Percentiles rank a stretch among this genome's conserved stretches.
These are phyloP conservation scores for Microcyclospora tardicrescens DNA, from an alignment of 2,329 filamentous ascomycete genomes.

Conservation along the genomic window DNA sequence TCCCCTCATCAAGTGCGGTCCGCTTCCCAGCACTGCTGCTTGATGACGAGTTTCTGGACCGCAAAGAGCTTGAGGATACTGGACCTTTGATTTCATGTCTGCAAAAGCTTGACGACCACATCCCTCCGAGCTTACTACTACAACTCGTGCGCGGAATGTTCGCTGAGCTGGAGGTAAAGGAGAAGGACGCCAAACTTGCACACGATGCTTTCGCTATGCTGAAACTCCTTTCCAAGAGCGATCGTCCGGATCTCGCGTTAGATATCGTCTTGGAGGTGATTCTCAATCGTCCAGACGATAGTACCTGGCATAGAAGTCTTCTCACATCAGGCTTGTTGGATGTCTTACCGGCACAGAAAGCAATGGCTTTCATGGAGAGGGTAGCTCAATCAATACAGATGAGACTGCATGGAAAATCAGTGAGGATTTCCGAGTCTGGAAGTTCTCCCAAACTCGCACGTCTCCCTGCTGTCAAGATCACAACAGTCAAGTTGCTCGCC, in stretches of 20 bases:
- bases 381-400: conserved; percentile 22
- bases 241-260: conserved; percentile 5
- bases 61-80: conserved; percentile 2
- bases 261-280: conserved; percentile 5
- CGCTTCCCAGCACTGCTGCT: conserved; percentile 25
- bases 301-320: conserved; percentile 31
- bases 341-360: conserved; percentile 20
- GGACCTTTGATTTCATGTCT: conserved; percentile 3
- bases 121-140: conserved; percentile 7
- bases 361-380: conserved; percentile 15
- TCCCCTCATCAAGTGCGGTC: conserved; percentile 11
- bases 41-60: conserved; percentile 20
- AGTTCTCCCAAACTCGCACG: conserved; percentile 2
- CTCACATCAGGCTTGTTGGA: conserved; percentile 22
- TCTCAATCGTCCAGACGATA: conserved; percentile 18
- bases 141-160: conserved; percentile 4
- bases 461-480: conserved; percentile 26
- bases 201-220: conserved; percentile 4
- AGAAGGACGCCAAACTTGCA: not conserved
- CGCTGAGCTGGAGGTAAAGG: not conserved
- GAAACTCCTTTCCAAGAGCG: conserved; percentile 4
- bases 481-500: conserved; percentile 31
- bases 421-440: no score
- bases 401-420: conserved; percentile 15
- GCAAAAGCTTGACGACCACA: not conserved